Conservation (phyloP, 2,329 filamentous ascomycete genomes). For the Botryosphaeria dothidea region DNA sequence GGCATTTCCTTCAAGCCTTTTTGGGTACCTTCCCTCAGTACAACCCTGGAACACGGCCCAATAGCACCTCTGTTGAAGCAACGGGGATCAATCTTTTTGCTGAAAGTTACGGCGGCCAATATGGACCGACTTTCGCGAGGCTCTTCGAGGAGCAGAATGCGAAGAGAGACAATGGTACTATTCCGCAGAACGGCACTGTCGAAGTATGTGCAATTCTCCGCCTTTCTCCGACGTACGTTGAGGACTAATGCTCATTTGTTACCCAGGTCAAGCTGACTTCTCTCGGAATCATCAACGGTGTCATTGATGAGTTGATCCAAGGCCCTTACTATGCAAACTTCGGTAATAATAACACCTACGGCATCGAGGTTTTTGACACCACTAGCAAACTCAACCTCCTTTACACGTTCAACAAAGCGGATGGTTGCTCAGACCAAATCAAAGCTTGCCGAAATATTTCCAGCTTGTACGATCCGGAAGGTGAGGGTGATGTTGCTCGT, state of each 20-base stretch:
- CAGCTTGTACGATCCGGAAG: slow-evolving; percentile 33
- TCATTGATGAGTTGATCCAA: slow-evolving; percentile 66
- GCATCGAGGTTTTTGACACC: slow-evolving; percentile 57
- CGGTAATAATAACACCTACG: slow-evolving; percentile 67
- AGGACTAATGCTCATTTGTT: too few species aligned
- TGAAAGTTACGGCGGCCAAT: slow-evolving; percentile 71
- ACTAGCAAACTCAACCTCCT: slow-evolving; percentile 51
- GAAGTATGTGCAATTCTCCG: slow-evolving; percentile 23
- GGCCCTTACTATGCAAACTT: slow-evolving; percentile 58
- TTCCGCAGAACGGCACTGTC: slow-evolving; percentile 54
- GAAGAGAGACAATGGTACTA: slow-evolving; percentile 51
- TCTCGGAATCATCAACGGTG: slow-evolving; percentile 71
- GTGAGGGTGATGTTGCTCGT: slow-evolving; percentile 31
- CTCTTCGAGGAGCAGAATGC: slow-evolving; percentile 64
- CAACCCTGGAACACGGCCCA: slow-evolving; percentile 48
- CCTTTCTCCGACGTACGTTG: not conserved
- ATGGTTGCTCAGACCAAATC: slow-evolving; percentile 54
- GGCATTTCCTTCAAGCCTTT: slow-evolving; percentile 67
- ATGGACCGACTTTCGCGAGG: slow-evolving; percentile 64
- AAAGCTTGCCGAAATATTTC: slow-evolving; percentile 35
- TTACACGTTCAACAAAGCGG: slow-evolving; percentile 47
- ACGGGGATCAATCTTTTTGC: slow-evolving; percentile 66
- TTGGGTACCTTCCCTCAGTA: slow-evolving; percentile 61
- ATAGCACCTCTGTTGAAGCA: slow-evolving; percentile 38
- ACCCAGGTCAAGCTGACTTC: slow-evolving; percentile 59